Evolutionary conservation across 2,329 filamentous ascomycete species (phyloP).

Genomic region (Colletotrichum sp.): DNA sequence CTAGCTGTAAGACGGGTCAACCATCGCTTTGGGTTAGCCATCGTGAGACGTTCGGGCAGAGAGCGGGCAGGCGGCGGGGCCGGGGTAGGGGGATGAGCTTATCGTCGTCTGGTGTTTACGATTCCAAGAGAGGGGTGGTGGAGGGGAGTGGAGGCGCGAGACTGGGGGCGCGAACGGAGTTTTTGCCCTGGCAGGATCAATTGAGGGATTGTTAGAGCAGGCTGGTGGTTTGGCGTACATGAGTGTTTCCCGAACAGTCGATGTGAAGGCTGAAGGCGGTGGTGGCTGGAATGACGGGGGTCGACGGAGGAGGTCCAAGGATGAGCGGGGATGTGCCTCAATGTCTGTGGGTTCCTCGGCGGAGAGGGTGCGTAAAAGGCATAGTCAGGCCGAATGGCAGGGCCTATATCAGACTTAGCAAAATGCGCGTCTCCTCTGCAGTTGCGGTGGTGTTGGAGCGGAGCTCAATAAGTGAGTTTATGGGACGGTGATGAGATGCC

Average conservation of each 20-base stretch:
- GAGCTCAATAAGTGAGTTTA: slow-evolving; percentile 8
- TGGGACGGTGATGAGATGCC: background rate
- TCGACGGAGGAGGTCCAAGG: background rate
- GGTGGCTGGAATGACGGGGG: slow-evolving; percentile 2
- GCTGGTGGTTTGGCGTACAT: background rate
- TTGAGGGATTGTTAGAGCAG: background rate
- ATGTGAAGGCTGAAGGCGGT: background rate
- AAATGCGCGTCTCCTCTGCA: background rate
- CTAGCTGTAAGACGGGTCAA: background rate
- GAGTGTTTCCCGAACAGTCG: background rate
- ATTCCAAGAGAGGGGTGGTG: slow-evolving; percentile 10
- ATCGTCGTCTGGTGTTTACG: slow-evolving; percentile 20
- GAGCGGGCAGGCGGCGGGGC: slow-evolving; percentile 10
- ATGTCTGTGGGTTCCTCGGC: background rate
- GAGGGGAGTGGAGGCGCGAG: slow-evolving; percentile 2
- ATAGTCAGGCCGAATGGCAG: background rate
- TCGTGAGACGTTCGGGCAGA: slow-evolving; percentile 15
- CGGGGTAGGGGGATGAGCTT: slow-evolving; percentile 17
- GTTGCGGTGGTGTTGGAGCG: background rate
- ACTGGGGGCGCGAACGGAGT: slow-evolving; percentile 10
- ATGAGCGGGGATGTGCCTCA: background rate
- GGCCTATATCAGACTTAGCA: background rate
- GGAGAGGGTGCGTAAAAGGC: slow-evolving; percentile 8
- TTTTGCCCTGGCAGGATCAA: background rate
- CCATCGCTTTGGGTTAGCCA: slow-evolving; percentile 8